Evolutionary conservation across 805 yeast species (phyloP).

Genomic region (Yarrowia bubula): DNA sequence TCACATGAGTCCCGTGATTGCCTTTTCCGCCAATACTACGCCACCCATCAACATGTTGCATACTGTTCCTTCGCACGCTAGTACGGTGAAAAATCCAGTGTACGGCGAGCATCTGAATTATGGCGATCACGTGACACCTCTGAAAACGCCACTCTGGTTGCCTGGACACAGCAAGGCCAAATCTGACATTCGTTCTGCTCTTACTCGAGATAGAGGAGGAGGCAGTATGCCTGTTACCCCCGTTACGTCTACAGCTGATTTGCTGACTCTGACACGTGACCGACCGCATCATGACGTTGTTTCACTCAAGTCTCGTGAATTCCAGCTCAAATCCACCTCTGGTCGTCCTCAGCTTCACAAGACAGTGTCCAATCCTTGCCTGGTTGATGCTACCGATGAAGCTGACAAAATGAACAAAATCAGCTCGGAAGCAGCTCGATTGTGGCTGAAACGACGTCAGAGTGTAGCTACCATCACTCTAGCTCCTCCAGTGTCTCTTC

Average conservation of each 20-base stretch:
- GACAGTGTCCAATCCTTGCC: conserved; percentile 3
- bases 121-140: neutral
- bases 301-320: neutral
- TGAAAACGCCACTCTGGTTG: neutral
- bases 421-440: neutral
- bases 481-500: neutral
- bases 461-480: neutral
- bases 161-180: conserved; percentile 8
- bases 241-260: neutral
- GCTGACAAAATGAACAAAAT: conserved; percentile 3
- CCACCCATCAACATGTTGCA: conserved; percentile 20
- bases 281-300: neutral
- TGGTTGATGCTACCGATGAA: neutral
- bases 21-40: conserved; percentile 6
- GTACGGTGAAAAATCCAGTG: neutral
- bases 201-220: neutral
- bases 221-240: neutral
- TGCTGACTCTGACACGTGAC: neutral
- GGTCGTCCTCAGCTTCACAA: neutral
- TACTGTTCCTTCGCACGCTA: neutral
- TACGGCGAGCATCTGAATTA: neutral
- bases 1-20: neutral
- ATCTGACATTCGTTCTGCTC: conserved; percentile 5
- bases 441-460: conserved; percentile 6
- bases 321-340: neutral